Conservation (phyloP, 345 rosid species). For the Acer negundo region DNA sequence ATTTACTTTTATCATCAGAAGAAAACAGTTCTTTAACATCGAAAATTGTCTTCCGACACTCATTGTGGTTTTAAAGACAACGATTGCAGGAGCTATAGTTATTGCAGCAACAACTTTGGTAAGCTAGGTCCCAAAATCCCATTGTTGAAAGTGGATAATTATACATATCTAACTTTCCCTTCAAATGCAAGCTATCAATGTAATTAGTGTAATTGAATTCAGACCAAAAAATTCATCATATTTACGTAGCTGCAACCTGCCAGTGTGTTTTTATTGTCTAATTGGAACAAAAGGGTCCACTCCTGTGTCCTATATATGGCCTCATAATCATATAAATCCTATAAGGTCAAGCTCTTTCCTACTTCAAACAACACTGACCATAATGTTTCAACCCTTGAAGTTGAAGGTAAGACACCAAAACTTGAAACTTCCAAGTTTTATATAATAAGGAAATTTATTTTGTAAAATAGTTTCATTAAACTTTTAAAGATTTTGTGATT, state of each 20-base stretch:
- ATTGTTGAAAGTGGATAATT: not conserved
- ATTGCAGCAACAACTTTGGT: not conserved
- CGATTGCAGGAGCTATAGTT: not conserved
- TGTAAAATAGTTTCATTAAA: no score
- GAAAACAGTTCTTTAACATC: no score
- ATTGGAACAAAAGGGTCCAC: not conserved
- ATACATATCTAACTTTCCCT: slow-evolving; percentile 10
- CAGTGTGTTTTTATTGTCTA: not conserved
- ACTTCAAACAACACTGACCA: not conserved
- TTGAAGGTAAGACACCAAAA: not conserved
- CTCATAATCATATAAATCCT: no score
- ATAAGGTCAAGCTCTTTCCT: not conserved
- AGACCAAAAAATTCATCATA: not conserved
- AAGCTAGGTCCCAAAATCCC: not conserved
- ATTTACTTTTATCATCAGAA: no score
- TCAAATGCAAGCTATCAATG: slow-evolving; percentile 17
- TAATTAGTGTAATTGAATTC: not conserved
- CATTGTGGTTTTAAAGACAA: no score
- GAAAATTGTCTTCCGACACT: no score
- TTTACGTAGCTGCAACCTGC: not conserved
- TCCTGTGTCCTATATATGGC: no score
- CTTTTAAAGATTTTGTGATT: no score
- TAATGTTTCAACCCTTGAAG: not conserved
- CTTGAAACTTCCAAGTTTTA: not conserved
- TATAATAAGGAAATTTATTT: not conserved